A percentile compares a stretch with the other conserved stretches of the same genome.
Evolutionary conservation across 805 yeast species (phyloP).

Genomic region (Wickerhamiella siamensis): DNA sequence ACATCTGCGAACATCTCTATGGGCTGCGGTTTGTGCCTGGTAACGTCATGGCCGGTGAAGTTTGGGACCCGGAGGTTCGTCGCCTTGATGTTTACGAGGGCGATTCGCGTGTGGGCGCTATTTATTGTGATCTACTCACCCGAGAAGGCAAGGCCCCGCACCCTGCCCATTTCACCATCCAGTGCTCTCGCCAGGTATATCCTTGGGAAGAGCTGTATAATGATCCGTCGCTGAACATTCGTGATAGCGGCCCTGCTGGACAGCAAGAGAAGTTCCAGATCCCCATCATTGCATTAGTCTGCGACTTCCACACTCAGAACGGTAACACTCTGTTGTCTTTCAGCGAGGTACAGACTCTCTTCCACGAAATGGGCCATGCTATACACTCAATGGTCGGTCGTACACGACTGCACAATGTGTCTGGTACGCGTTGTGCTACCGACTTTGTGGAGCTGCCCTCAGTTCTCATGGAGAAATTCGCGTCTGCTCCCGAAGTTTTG

Average conservation of each 20-base stretch:
- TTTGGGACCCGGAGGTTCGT: slow-evolving; percentile 80
- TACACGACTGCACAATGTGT: slow-evolving; percentile 75
- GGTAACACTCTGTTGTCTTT: slow-evolving; percentile 41
- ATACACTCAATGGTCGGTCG: slow-evolving; percentile 95
- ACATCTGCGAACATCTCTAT: slow-evolving; percentile 54
- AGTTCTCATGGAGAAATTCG: slow-evolving; percentile 89
- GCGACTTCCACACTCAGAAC: slow-evolving; percentile 44
- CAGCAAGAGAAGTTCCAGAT: slow-evolving; percentile 43
- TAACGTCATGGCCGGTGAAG: slow-evolving; percentile 52
- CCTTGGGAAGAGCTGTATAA: slow-evolving; percentile 13
- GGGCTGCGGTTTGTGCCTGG: slow-evolving; percentile 65
- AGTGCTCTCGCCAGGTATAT: slow-evolving; percentile 68
- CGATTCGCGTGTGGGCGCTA: slow-evolving; percentile 56
- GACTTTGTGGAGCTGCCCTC: slow-evolving; percentile 96
- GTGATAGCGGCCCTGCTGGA: slow-evolving; percentile 24
- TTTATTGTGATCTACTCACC: slow-evolving; percentile 79
- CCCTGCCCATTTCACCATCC: slow-evolving; percentile 93
- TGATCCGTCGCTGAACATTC: slow-evolving; percentile 5
- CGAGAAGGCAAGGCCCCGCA: slow-evolving; percentile 60
- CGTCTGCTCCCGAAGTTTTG: slow-evolving; percentile 65
- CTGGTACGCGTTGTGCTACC: slow-evolving; percentile 90
- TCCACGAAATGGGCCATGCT: slow-evolving; percentile 99
- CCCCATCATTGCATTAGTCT: slow-evolving; percentile 80
- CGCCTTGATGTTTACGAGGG: slow-evolving; percentile 57
- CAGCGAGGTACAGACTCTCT: slow-evolving; percentile 79